These are phyloP conservation scores for Neoboletus subvelutipes DNA, from an alignment of 768 basidiomycete species.

Conservation along the genomic window DNA sequence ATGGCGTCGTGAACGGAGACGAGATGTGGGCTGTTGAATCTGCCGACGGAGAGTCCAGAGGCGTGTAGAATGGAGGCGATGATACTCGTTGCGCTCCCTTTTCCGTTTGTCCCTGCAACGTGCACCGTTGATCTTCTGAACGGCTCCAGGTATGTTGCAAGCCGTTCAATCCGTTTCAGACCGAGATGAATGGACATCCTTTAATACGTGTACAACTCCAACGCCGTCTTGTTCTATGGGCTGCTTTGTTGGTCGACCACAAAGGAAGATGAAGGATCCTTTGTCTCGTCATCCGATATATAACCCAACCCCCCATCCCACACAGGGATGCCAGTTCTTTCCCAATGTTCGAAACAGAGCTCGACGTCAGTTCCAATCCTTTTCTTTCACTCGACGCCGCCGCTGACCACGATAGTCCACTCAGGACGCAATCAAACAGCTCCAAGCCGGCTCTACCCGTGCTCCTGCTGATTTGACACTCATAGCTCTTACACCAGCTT, in stretches of 20 bases:
- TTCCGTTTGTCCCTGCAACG: constrained; percentile 95
- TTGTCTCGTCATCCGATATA: not conserved
- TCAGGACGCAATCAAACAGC: constrained; percentile 21
- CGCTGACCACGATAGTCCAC: not conserved
- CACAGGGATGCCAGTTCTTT: not conserved
- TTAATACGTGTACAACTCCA: constrained; percentile 5
- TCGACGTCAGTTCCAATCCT: constrained; percentile 13
- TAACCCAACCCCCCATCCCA: not conserved
- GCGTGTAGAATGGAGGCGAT: constrained; percentile 71
- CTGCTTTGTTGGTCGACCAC: not conserved
- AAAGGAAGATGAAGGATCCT: not conserved
- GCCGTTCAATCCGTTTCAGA: constrained; percentile 53
- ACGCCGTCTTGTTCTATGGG: not conserved
- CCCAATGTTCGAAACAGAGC: constrained; percentile 19
- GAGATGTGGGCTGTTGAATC: constrained; percentile 94
- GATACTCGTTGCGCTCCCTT: constrained; percentile 88
- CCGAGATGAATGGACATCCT: constrained; percentile 68
- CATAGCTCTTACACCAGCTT: constrained; percentile 21
- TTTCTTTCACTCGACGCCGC: not conserved
- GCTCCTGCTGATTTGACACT: constrained; percentile 18
- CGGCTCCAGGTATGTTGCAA: constrained; percentile 54
- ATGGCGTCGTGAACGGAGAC: constrained; percentile 77
- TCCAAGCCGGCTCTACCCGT: constrained; percentile 22
- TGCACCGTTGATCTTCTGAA: constrained; percentile 84
- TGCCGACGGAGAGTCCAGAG: constrained; percentile 61